A percentile compares a stretch with the other conserved stretches of the same genome.
These are phyloP conservation scores for Macroventuria anomochaeta DNA, from an alignment of 2,329 filamentous ascomycete species.

Conservation along the genomic window DNA sequence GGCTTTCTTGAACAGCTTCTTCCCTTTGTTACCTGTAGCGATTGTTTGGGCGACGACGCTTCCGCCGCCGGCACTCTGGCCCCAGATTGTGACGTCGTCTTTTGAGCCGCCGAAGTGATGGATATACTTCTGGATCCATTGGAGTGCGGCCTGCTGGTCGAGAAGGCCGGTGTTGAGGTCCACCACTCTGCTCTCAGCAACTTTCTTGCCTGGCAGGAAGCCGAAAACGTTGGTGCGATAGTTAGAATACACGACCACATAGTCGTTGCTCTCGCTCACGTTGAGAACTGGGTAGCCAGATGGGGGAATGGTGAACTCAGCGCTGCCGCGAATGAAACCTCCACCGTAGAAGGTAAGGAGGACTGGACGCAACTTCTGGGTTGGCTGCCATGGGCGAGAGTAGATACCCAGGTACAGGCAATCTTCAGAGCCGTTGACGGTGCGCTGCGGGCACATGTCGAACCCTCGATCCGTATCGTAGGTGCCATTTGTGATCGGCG, in stretches of 20 bases:
- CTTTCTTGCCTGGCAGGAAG: slow-evolving; percentile 58
- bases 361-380: slow-evolving; percentile 59
- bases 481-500: slow-evolving; percentile 54
- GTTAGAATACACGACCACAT: slow-evolving; percentile 61
- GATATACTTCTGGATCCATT: slow-evolving; percentile 63
- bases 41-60: slow-evolving; percentile 61
- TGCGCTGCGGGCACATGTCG: slow-evolving; percentile 65
- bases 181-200: slow-evolving; percentile 52
- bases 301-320: slow-evolving; percentile 62
- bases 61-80: slow-evolving; percentile 63
- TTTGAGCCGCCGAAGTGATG: slow-evolving; percentile 61
- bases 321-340: slow-evolving; percentile 65
- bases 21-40: slow-evolving; percentile 53
- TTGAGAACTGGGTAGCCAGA: slow-evolving; percentile 65
- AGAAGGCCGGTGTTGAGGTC: slow-evolving; percentile 61
- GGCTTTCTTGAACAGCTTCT: slow-evolving; percentile 58
- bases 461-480: slow-evolving; percentile 64
- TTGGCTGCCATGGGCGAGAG: slow-evolving; percentile 61
- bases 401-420: slow-evolving; percentile 68
- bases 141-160: slow-evolving; percentile 60
- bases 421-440: slow-evolving; percentile 63
- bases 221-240: slow-evolving; percentile 66
- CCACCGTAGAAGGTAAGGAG: slow-evolving; percentile 68
- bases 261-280: slow-evolving; percentile 58
- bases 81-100: slow-evolving; percentile 60